Percentiles rank a stretch among this genome's conserved stretches.
These are phyloP conservation scores for Breynia disticha DNA, from an alignment of 441 rosid species.

Conservation along the genomic window DNA sequence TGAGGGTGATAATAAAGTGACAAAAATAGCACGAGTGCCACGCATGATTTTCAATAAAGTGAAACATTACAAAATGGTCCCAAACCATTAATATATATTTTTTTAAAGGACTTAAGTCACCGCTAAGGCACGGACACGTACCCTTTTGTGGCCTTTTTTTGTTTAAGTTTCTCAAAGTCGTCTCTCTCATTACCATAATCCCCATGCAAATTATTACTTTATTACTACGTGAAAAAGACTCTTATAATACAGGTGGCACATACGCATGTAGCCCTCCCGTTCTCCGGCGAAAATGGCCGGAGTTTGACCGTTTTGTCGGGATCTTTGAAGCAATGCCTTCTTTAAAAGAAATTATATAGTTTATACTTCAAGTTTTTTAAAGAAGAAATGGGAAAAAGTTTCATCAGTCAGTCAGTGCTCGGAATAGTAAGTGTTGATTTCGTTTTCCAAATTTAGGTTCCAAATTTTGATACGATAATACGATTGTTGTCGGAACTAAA, in stretches of 20 bases:
- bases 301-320: conserved; percentile 22
- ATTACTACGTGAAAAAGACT: conserved; percentile 21
- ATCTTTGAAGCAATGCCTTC: conserved; percentile 14
- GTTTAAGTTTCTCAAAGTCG: background rate
- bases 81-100: background rate
- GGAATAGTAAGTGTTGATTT: too few relatives aligned
- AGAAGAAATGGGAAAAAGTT: too few relatives aligned
- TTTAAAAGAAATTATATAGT: too few relatives aligned
- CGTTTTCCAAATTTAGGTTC: too few relatives aligned
- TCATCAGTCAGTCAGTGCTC: too few relatives aligned
- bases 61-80: background rate
- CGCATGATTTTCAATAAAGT: conserved; percentile 30
- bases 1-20: conserved; percentile 13
- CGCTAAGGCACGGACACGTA: conserved; percentile 17
- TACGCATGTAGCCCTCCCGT: conserved; percentile 19
- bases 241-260: conserved; percentile 27
- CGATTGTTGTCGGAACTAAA: too few relatives aligned
- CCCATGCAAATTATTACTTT: conserved; percentile 31
- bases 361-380: too few relatives aligned
- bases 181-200: conserved; percentile 15
- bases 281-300: conserved; percentile 18
- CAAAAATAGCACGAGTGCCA: conserved; percentile 26
- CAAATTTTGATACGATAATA: too few relatives aligned
- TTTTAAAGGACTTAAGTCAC: background rate
- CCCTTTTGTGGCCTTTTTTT: background rate